These are phyloP conservation scores for Saturnispora bothae DNA, from an alignment of 805 yeast species.

Conservation along the genomic window DNA sequence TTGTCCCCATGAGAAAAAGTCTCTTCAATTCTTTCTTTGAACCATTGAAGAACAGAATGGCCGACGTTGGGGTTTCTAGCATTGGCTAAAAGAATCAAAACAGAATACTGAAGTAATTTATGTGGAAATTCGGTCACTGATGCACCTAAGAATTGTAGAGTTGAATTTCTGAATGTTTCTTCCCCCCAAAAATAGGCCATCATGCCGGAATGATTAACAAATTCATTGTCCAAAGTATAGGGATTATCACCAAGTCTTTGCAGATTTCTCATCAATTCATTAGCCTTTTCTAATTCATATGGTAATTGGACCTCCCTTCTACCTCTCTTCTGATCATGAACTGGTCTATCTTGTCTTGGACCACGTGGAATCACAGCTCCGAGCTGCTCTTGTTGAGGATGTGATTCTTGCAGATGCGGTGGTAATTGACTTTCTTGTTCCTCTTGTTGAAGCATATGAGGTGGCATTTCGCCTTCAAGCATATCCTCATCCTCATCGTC, in stretches of 20 bases:
- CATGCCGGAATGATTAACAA: constrained; percentile 33
- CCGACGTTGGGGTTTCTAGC: constrained; percentile 57
- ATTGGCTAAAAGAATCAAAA: constrained; percentile 56
- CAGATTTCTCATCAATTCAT: constrained; percentile 36
- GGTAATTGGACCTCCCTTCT: constrained; percentile 10
- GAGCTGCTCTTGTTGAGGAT: neutral
- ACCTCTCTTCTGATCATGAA: constrained; percentile 6
- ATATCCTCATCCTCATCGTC: constrained; percentile 6
- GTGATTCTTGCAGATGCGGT: constrained; percentile 4
- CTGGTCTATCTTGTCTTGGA: neutral
- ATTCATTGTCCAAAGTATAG: constrained; percentile 31
- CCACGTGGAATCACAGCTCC: neutral
- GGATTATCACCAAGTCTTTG: constrained; percentile 42
- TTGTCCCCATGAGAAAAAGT: constrained; percentile 27
- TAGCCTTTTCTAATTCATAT: constrained; percentile 28
- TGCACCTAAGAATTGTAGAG: constrained; percentile 56
- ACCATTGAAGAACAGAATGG: constrained; percentile 53
- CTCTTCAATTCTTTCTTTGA: constrained; percentile 53
- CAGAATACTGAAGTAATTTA: constrained; percentile 63
- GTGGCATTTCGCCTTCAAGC: constrained; percentile 4
- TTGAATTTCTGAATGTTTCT: constrained; percentile 45
- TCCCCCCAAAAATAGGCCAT: constrained; percentile 46
- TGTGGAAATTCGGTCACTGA: constrained; percentile 84
- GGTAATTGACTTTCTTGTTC: neutral
- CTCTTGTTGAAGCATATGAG: constrained; percentile 2